A percentile compares a stretch with the other conserved stretches of the same genome.
Evolutionary conservation across 2,329 filamentous ascomycete species (phyloP).

Genomic region (Trichoderma afroharzianum): DNA sequence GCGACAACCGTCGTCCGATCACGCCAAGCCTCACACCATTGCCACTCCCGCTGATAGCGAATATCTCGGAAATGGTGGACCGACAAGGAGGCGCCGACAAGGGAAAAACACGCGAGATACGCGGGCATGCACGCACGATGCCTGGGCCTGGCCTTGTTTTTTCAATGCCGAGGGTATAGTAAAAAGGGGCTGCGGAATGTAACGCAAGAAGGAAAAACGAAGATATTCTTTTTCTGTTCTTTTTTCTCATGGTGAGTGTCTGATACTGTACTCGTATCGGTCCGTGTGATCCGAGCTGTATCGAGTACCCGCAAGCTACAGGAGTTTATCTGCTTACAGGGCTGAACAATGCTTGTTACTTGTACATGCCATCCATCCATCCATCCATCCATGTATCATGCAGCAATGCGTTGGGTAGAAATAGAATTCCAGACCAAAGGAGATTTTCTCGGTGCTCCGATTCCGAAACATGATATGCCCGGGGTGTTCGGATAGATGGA

Average conservation of each 20-base stretch:
- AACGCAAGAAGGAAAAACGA: neutral
- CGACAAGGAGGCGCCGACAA: neutral
- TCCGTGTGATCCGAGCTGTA: neutral
- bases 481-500: neutral
- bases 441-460: neutral
- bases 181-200: neutral
- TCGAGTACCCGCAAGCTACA: neutral
- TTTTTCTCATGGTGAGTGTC: neutral
- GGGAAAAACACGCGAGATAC: neutral
- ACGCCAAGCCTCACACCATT: slow-evolving; percentile 6
- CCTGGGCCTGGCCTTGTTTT: neutral
- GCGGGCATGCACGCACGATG: neutral
- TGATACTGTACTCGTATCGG: neutral
- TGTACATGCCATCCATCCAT: neutral
- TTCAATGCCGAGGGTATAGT: neutral
- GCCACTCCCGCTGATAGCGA: slow-evolving; percentile 6
- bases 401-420: neutral
- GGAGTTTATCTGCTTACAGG: neutral
- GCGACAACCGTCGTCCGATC: neutral
- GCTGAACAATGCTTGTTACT: neutral
- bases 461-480: neutral
- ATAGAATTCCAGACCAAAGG: neutral
- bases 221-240: neutral
- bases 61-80: slow-evolving; percentile 2
- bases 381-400: neutral